Conservation (phyloP, 2,329 filamentous ascomycete genomes). For the Myriosclerotinia curreyana region DNA sequence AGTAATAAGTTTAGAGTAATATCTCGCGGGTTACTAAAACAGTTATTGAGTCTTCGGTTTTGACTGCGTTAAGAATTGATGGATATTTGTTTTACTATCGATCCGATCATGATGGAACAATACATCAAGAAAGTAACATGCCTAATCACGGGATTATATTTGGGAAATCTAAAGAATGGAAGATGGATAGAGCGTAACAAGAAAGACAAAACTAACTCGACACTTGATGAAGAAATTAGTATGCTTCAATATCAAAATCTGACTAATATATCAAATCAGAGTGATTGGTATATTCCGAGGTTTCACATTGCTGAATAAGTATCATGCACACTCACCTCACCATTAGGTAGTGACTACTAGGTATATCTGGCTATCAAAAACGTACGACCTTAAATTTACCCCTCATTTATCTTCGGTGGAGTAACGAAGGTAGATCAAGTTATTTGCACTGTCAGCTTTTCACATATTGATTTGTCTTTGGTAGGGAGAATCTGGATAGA, state of each 20-base stretch:
- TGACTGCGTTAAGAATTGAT: too few relatives aligned
- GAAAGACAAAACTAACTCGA: not conserved
- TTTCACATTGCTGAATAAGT: slow-evolving; percentile 3
- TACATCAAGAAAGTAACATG: not conserved
- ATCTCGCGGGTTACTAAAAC: too few relatives aligned
- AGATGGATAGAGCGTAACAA: not conserved
- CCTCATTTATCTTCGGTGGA: not conserved
- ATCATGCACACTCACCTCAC: not conserved
- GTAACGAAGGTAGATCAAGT: not conserved
- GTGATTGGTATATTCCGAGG: not conserved
- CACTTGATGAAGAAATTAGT: not conserved
- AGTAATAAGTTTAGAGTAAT: too few relatives aligned
- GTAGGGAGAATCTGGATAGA: not conserved
- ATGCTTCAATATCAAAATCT: not conserved
- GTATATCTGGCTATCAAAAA: not conserved
- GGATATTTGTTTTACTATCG: too few relatives aligned
- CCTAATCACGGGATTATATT: not conserved
- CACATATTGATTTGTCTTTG: not conserved
- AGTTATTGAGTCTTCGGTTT: too few relatives aligned
- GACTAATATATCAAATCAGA: not conserved
- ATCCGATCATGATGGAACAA: not conserved
- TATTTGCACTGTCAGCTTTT: not conserved
- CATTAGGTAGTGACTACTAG: not conserved
- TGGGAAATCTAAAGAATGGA: not conserved
- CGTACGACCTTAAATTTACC: not conserved